A percentile compares a stretch with the other conserved stretches of the same genome.
These are phyloP conservation scores for Austropuccinia psidii DNA, from an alignment of 1,284 basidiomycete species.

Conservation along the genomic window DNA sequence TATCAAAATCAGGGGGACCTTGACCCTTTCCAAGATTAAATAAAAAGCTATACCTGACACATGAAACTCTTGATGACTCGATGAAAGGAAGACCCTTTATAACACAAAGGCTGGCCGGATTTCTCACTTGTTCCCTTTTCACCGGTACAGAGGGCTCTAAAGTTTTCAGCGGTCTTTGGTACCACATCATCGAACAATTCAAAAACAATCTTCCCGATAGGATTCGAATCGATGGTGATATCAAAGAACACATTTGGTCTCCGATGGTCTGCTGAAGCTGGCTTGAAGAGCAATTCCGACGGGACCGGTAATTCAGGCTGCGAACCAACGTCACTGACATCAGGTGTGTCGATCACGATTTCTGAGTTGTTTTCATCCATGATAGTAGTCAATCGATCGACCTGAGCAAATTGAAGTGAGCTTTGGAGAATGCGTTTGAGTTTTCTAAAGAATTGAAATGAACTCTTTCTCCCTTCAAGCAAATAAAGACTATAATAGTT, in stretches of 20 bases:
- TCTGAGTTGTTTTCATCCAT: too few species aligned
- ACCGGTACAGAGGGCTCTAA: constrained; percentile 20
- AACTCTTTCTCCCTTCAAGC: too few species aligned
- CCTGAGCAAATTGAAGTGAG: too few species aligned
- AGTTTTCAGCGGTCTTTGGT: constrained; percentile 32
- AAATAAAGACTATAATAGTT: too few species aligned
- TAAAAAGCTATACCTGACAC: too few species aligned
- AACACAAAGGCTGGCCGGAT: not conserved
- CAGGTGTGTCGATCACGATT: too few species aligned
- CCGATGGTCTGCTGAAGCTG: constrained; percentile 5
- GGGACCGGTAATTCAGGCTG: constrained; percentile 16
- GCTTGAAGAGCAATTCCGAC: constrained; percentile 33
- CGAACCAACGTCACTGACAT: too few species aligned
- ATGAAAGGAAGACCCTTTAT: constrained; percentile 32
- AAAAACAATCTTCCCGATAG: constrained; percentile 6
- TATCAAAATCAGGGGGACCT: too few species aligned
- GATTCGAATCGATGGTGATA: constrained; percentile 9
- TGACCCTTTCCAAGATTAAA: too few species aligned
- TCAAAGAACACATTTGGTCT: constrained; percentile 35
- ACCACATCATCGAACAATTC: constrained; percentile 34
- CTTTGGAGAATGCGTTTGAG: too few species aligned
- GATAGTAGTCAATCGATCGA: too few species aligned
- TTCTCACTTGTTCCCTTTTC: constrained; percentile 7
- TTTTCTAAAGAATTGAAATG: too few species aligned
- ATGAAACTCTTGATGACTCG: constrained; percentile 34